Percentiles rank a stretch among this genome's conserved stretches.
phyloP scores from a whole-genome alignment of 1,139 yeast species.

The Suhomyces taliae region DNA sequence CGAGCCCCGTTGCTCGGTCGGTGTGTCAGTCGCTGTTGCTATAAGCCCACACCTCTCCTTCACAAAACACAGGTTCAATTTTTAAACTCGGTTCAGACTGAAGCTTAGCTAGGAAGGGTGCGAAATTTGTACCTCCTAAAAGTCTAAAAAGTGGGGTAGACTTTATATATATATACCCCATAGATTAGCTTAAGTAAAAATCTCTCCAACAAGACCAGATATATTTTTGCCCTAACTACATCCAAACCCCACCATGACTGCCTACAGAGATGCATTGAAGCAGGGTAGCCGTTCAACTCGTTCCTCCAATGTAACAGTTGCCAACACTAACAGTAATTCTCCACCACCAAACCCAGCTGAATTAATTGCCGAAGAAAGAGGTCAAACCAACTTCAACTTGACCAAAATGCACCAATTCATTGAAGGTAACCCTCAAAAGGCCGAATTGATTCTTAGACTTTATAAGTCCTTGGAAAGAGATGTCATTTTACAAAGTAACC shows the following conservation, averaged over 20 bases:
- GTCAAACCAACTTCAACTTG: conserved; percentile 43
- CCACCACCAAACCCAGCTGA: conserved; percentile 21
- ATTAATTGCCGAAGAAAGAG: conserved; percentile 50
- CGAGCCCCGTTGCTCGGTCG: too few species aligned
- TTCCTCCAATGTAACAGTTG: neutral
- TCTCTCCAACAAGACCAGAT: neutral
- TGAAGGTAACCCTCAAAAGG: conserved; percentile 52
- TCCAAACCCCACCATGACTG: neutral
- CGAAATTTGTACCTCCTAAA: neutral
- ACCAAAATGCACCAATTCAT: conserved; percentile 39
- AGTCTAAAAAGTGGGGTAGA: conserved; percentile 8
- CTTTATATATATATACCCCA: neutral
- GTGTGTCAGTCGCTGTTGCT: too few species aligned
- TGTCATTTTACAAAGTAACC: conserved; percentile 50
- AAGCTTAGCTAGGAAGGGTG: neutral
- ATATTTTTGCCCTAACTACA: neutral
- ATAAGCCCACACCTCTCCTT: too few species aligned
- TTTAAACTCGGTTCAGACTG: too few species aligned
- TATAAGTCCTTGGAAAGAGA: conserved; percentile 52
- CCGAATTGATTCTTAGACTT: conserved; percentile 45
- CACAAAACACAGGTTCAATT: too few species aligned
- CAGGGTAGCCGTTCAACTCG: neutral
- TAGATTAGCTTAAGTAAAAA: neutral
- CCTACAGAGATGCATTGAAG: neutral
- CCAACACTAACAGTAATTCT: conserved; percentile 5